Base-by-base conservation (phyloP, 2,329 filamentous ascomycete genomes). In the Aspergillus bombycis region DNA sequence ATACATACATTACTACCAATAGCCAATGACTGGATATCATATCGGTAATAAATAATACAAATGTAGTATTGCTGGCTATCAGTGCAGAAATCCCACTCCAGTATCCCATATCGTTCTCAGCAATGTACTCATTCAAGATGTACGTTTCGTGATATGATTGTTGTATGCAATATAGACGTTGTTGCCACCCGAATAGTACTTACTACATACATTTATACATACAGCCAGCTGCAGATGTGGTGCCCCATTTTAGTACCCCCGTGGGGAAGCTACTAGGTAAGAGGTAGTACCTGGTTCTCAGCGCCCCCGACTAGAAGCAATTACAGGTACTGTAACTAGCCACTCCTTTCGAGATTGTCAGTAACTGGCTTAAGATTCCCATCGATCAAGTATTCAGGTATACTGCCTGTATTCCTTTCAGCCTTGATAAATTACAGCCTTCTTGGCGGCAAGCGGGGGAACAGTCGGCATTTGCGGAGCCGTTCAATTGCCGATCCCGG, bases 381-480 rank as follows among this genome's bases (percentile, higher is more conserved):
- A 58, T 58, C 16, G n/a, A 34, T 34, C 30, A 26, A 46, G 56
- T 41, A 32, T 58, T 46, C 21, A 23, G 45, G 34, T 21, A 21
- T 19, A 14, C 28, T 28, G 23, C 26, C 14, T 28, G 45, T 48
- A 23, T 16, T 14, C n/a, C n/a, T n/a, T n/a, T n/a, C n/a, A 16
- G 23, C 21, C 45, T 28, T 26, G 23, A 48, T 48, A 26, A 26
- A 26, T 48, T 48, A 48, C 45, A 48, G 11, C 26, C 45, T 8
- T 48, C 23, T 26, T 26, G 23, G 45, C 23, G 45, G 45, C 45
- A 48, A 36, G 38, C 23, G 16, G 56, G 56, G 56, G 38, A 48
- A 48, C 10, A 12, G 43, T 23, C 57, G 57, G 57, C 36, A 59
- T 32, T 59, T 59, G 57, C n/a, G 43, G 45, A 38, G n/a, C 11